phyloP scores from a whole-genome alignment of 108 stramenopile genomes.

The Phaeodactylum tricornutum region DNA sequence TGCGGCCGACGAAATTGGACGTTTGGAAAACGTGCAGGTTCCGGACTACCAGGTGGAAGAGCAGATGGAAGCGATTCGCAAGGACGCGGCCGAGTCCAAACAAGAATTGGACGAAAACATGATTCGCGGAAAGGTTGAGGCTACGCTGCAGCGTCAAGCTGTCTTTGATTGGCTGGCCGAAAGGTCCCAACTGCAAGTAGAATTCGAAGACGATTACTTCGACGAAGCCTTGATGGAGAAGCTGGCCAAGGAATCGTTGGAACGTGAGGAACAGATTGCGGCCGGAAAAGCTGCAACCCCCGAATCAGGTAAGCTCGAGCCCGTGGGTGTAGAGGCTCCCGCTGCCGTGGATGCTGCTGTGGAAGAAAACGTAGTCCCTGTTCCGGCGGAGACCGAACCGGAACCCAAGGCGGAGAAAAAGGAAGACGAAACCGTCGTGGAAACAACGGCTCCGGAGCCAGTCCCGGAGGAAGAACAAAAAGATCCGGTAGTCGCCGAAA shows the following conservation, averaged over 20 bases:
- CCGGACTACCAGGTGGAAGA: slow-evolving; percentile 79
- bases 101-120: slow-evolving; percentile 62
- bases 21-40: slow-evolving; percentile 68
- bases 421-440: neutral
- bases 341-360: slow-evolving; percentile 9
- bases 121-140: slow-evolving; percentile 63
- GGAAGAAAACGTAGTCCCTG: slow-evolving; percentile 7
- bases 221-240: slow-evolving; percentile 70
- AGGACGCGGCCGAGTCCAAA: slow-evolving; percentile 49
- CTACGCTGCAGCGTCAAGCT: slow-evolving; percentile 61
- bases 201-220: slow-evolving; percentile 58
- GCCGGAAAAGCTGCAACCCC: too few species aligned
- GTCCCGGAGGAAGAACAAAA: slow-evolving; percentile 8
- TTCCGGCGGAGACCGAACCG: slow-evolving; percentile 6
- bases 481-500: slow-evolving; percentile 5
- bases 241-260: slow-evolving; percentile 63
- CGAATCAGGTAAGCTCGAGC: slow-evolving; percentile 7
- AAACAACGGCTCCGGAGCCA: neutral
- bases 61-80: slow-evolving; percentile 59
- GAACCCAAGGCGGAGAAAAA: slow-evolving; percentile 3
- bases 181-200: slow-evolving; percentile 57
- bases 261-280: slow-evolving; percentile 32
- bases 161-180: slow-evolving; percentile 81
- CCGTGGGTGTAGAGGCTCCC: slow-evolving; percentile 11
- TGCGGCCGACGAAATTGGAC: slow-evolving; percentile 78